A percentile compares a stretch with the other conserved stretches of the same genome.
phyloP scores from a whole-genome alignment of 2,329 filamentous ascomycete species.

The Hypoxylon sp. region DNA sequence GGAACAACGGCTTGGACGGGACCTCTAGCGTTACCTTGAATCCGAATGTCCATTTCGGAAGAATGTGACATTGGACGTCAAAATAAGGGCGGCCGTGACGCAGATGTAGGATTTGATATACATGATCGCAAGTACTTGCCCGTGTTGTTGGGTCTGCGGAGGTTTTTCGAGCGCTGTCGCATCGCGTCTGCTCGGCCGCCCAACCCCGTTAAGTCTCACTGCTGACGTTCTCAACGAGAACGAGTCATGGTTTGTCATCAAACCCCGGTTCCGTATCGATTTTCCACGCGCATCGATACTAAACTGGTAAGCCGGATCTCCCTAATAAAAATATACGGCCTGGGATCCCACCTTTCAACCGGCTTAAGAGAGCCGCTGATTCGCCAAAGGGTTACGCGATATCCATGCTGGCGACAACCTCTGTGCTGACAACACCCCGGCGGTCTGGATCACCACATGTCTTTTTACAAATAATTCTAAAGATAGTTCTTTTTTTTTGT shows the following conservation, averaged over 20 bases:
- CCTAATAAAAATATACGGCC: background rate
- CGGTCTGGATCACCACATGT: background rate
- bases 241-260: conserved; percentile 1
- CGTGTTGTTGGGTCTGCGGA: conserved; percentile 12
- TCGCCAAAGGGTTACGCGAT: conserved; percentile 4
- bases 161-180: conserved; percentile 3
- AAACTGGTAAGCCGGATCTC: conserved; percentile 8
- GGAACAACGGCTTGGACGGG: background rate
- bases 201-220: conserved; percentile 29
- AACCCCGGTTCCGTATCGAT: conserved; percentile 3
- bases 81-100: conserved; percentile 11
- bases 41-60: background rate
- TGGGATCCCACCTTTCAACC: conserved; percentile 1
- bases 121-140: conserved; percentile 36
- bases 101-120: conserved; percentile 17
- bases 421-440: conserved; percentile 1
- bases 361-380: conserved; percentile 5
- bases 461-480: too few species aligned
- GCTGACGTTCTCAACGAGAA: conserved; percentile 4
- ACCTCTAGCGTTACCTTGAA: background rate
- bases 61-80: conserved; percentile 27
- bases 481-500: too few species aligned
- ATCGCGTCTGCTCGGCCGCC: conserved; percentile 24
- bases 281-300: conserved; percentile 3
- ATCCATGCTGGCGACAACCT: conserved; percentile 4